Conservation (phyloP, 2,329 filamentous ascomycete genomes). For the Xylariales sp. region DNA sequence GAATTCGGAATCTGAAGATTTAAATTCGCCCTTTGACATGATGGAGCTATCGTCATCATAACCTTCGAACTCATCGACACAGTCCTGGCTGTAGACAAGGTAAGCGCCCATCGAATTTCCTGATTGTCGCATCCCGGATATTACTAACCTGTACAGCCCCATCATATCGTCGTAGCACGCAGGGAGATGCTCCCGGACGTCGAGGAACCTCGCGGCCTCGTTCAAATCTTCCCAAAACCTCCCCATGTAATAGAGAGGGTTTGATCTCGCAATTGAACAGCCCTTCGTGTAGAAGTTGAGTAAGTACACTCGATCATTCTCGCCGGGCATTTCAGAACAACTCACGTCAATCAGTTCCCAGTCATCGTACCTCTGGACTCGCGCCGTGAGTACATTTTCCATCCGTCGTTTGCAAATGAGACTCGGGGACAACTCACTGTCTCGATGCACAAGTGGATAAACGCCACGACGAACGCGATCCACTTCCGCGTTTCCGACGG, state of each 20-base stretch:
- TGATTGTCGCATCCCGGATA: not conserved
- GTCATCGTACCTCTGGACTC: too few species aligned
- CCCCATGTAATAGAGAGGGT: not conserved
- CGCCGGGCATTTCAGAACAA: not conserved
- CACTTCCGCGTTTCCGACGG: not conserved
- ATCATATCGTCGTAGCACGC: not conserved
- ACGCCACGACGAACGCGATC: conserved; percentile 6
- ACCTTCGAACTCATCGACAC: not conserved
- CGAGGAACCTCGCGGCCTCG: not conserved
- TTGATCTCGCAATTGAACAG: not conserved
- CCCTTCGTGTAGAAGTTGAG: not conserved
- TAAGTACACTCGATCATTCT: not conserved
- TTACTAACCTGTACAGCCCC: not conserved
- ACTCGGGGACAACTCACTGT: not conserved
- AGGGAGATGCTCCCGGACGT: not conserved
- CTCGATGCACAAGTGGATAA: not conserved
- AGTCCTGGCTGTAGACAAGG: not conserved
- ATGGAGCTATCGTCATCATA: not conserved
- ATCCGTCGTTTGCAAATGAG: too few species aligned
- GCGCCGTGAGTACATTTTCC: too few species aligned
- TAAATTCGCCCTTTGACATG: not conserved
- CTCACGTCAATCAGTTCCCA: too few species aligned
- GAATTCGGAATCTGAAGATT: too few species aligned
- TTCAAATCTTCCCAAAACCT: not conserved
- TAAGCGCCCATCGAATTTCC: not conserved